Conservation (phyloP, 805 yeast species). For the Saturnispora galanensis region DNA sequence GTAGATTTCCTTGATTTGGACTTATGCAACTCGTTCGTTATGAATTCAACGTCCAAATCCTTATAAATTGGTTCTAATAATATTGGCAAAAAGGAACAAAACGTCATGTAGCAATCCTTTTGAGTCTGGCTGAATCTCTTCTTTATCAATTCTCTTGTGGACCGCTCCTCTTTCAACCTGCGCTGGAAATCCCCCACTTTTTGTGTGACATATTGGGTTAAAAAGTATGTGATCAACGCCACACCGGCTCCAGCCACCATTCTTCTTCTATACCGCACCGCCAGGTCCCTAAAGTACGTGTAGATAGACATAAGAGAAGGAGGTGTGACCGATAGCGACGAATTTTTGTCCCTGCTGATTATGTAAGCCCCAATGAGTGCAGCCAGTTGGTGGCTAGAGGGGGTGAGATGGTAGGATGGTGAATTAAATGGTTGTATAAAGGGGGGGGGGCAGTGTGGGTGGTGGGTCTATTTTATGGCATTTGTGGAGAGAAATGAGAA, state of each 20-base stretch:
- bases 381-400: too few relatives aligned
- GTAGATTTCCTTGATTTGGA: slow-evolving; percentile 20
- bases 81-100: slow-evolving; percentile 73
- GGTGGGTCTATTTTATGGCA: too few relatives aligned
- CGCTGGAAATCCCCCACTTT: slow-evolving; percentile 43
- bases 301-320: not conserved
- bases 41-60: slow-evolving; percentile 58
- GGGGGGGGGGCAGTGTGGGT: too few relatives aligned
- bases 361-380: too few relatives aligned
- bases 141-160: slow-evolving; percentile 59
- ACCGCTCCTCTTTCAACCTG: slow-evolving; percentile 44
- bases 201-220: slow-evolving; percentile 32
- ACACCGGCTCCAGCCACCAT: slow-evolving; percentile 35
- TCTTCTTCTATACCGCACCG: slow-evolving; percentile 36
- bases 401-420: too few relatives aligned
- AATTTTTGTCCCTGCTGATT: too few relatives aligned
- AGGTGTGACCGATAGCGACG: too few relatives aligned
- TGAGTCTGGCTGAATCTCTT: slow-evolving; percentile 87
- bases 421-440: too few relatives aligned
- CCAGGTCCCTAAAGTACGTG: slow-evolving; percentile 26
- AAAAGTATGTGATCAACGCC: slow-evolving; percentile 35
- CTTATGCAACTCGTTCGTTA: slow-evolving; percentile 57
- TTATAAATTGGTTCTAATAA: slow-evolving; percentile 54
- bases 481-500: too few relatives aligned
- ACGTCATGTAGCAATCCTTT: slow-evolving; percentile 76